Evolutionary conservation across 768 basidiomycete genomes (phyloP).

Genomic region (Leccinellum luteum): DNA sequence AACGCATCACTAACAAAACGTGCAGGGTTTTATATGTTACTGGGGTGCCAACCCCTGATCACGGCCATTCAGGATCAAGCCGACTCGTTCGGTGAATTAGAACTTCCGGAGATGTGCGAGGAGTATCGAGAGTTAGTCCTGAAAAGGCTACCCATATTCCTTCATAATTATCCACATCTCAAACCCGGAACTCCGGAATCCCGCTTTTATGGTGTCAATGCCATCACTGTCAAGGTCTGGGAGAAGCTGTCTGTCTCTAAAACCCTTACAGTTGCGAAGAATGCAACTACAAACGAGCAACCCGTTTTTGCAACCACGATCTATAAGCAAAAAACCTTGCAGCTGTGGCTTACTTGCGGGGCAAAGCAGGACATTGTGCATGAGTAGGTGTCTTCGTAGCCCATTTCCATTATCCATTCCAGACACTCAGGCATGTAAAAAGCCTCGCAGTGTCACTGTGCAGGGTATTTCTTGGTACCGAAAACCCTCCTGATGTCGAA

Average conservation of each 20-base stretch:
- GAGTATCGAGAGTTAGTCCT: constrained; percentile 59
- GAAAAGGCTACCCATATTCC: constrained; percentile 80
- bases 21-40: constrained; percentile 63
- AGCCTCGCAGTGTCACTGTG: constrained; percentile 84
- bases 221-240: constrained; percentile 62
- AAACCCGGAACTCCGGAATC: constrained; percentile 50
- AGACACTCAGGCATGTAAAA: not conserved
- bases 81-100: constrained; percentile 48
- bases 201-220: constrained; percentile 55
- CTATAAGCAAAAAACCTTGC: constrained; percentile 49
- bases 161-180: constrained; percentile 76
- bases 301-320: constrained; percentile 69
- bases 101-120: constrained; percentile 39
- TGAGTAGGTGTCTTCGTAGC: constrained; percentile 50
- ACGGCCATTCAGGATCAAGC: constrained; percentile 74
- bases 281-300: constrained; percentile 45
- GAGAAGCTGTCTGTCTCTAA: constrained; percentile 59
- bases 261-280: constrained; percentile 56
- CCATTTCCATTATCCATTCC: no score
- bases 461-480: constrained; percentile 67
- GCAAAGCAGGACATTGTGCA: constrained; percentile 73
- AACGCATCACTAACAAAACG: not conserved
- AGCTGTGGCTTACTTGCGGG: constrained; percentile 69
- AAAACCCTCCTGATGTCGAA: constrained; percentile 79
- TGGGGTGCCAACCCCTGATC: constrained; percentile 73